These are phyloP conservation scores for Naganishia liquefaciens DNA, from an alignment of 1,284 basidiomycete genomes.

Conservation along the genomic window DNA sequence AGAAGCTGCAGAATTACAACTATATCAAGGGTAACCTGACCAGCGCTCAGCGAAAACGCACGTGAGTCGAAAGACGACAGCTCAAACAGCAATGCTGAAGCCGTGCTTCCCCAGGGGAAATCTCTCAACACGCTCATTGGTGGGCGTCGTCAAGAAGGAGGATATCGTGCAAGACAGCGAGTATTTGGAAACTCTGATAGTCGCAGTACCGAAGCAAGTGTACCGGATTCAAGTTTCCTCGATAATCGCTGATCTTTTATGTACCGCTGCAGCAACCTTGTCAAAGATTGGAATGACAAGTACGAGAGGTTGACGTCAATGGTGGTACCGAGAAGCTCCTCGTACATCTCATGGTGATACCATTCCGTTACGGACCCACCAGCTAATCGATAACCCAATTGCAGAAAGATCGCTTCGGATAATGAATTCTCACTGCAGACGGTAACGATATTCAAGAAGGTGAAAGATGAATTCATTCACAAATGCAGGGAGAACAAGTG, in stretches of 20 bases:
- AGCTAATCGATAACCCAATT: background rate
- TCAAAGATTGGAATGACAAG: slow-evolving; percentile 83
- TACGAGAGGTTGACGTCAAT: slow-evolving; percentile 87
- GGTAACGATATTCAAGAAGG: slow-evolving; percentile 87
- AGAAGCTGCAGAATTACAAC: slow-evolving; percentile 89
- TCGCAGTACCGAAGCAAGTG: slow-evolving; percentile 88
- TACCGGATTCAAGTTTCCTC: background rate
- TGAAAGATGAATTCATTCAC: slow-evolving; percentile 89
- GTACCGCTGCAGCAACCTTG: slow-evolving; percentile 62
- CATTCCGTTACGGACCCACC: background rate
- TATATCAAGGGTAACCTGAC: slow-evolving; percentile 88
- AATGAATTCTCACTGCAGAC: slow-evolving; percentile 85
- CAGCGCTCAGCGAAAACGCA: slow-evolving; percentile 93
- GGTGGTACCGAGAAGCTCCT: slow-evolving; percentile 94
- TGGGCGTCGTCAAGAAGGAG: slow-evolving; percentile 79
- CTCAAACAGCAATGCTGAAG: background rate
- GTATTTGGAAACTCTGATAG: slow-evolving; percentile 87
- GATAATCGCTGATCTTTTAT: slow-evolving; percentile 2
- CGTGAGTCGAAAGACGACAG: slow-evolving; percentile 58
- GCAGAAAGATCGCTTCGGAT: slow-evolving; percentile 70
- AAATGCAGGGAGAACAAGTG: slow-evolving; percentile 95
- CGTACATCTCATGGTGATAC: slow-evolving; percentile 58
- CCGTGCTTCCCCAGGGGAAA: slow-evolving; percentile 68
- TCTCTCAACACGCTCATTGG: slow-evolving; percentile 81
- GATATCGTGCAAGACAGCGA: slow-evolving; percentile 79